phyloP scores from a whole-genome alignment of 257 asterid species.

The Solanum chmielewskii region DNA sequence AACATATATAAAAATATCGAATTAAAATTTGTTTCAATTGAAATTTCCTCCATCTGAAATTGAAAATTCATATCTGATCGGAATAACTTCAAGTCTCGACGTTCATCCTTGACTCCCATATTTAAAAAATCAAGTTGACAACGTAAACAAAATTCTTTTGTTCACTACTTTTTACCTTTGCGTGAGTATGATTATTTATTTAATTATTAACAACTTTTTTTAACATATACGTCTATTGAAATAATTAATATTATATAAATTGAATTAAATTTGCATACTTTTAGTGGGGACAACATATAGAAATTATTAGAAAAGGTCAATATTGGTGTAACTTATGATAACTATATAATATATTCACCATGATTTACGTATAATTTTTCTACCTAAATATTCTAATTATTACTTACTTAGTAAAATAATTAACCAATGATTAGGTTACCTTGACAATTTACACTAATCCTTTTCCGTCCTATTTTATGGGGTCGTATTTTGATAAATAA shows the following conservation, averaged over 20 bases:
- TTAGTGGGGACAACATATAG: neutral
- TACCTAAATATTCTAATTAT: neutral
- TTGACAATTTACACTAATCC: neutral
- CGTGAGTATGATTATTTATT: neutral
- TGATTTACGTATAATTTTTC: slow-evolving; percentile 32
- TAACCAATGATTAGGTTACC: neutral
- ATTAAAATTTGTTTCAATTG: no score
- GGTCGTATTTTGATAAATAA: neutral
- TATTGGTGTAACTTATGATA: neutral
- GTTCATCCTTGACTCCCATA: neutral
- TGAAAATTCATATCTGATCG: no score
- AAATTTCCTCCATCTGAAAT: neutral
- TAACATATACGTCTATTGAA: neutral
- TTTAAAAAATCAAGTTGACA: neutral
- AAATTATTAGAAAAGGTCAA: neutral
- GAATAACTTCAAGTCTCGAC: no score
- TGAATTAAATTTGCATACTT: neutral
- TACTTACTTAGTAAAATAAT: neutral
- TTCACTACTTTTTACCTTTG: neutral
- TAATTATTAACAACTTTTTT: neutral
- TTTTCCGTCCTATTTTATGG: neutral
- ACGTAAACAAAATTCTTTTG: neutral
- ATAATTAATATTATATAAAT: neutral
- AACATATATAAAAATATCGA: no score
- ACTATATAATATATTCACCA: slow-evolving; percentile 15